Base-by-base conservation (phyloP, 2,329 filamentous ascomycete species). In the Scedosporium aurantiacum region DNA sequence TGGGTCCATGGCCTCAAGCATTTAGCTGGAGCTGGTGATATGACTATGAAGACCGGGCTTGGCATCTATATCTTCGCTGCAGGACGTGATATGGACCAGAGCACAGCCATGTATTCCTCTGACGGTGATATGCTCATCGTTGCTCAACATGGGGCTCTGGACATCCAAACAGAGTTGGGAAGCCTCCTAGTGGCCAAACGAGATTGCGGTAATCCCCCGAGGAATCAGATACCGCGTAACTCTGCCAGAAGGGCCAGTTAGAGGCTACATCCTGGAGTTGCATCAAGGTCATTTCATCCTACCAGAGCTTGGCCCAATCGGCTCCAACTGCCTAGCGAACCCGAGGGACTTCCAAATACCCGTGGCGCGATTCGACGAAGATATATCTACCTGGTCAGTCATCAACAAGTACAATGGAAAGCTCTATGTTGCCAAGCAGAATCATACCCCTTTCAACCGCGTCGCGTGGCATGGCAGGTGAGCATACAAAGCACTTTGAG, bases 401-500 rank as follows among this genome's bases (percentile, higher is more conserved):
- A 79, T 80, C 40, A 79, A 79, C 70, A 89, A 89, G 71, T 87
- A 89, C 68, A 83, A 84, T 69, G 85, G 87, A 65, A 76, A 79
- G 56, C 80, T 90, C 58, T 91, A 89, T 73, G 74, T 76, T 41
- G 84, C 85, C 5, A 77, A 70, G 50, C 88, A 91, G 73, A 71
- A 78, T 12, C 89, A 91, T 70, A 87, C 85, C 0, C 88, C 89
- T 0, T 92, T 91, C 67, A 88, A 92, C 66, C 83, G 92, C 0
- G 88, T 91, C 2, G 87, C 85, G 2, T 92, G 88, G 88, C 88
- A 92, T 69, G 89, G 89, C 52, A 88, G 84, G 64, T 91, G 32
- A 37, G 32, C 10, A 37, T 12, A 37, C 32, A 37, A 37, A 37
- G 14, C 32, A 37, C 32, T 12, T 37, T 10, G 10, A 37, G 2